phyloP scores from a whole-genome alignment of 116 monocot species.

The Papilionanthe hybrid region DNA sequence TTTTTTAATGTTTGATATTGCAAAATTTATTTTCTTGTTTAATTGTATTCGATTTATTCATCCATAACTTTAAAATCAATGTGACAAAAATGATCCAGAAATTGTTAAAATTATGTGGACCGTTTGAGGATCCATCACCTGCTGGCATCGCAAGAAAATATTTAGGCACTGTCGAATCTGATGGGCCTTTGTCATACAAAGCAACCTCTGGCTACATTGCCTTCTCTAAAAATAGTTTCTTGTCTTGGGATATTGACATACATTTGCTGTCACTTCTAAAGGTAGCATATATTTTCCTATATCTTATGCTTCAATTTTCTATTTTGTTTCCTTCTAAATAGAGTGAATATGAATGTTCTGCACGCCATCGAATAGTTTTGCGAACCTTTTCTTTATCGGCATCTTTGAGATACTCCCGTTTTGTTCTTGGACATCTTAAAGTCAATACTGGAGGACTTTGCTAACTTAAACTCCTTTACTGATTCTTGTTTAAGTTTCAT shows the following conservation, averaged over 20 bases:
- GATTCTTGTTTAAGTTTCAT: background rate
- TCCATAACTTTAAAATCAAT: background rate
- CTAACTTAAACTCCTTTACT: background rate
- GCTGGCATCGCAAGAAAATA: constrained; percentile 27
- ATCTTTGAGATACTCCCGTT: background rate
- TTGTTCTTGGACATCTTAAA: background rate
- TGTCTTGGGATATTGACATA: constrained; percentile 50
- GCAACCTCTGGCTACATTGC: constrained; percentile 59
- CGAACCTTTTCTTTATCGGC: background rate
- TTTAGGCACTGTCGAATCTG: constrained; percentile 30
- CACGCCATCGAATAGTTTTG: background rate
- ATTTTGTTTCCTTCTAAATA: background rate
- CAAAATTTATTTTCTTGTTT: background rate
- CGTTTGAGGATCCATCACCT: constrained; percentile 81
- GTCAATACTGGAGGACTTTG: background rate
- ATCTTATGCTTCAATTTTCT: constrained; percentile 8
- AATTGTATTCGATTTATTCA: too few species aligned
- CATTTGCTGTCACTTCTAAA: constrained; percentile 78
- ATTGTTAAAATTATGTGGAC: constrained; percentile 51
- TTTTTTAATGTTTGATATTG: background rate
- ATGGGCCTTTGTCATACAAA: constrained; percentile 61
- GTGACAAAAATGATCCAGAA: constrained; percentile 46
- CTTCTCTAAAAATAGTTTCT: constrained; percentile 62
- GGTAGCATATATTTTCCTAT: constrained; percentile 34
- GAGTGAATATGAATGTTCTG: background rate